A percentile compares a stretch with the other conserved stretches of the same genome.
Evolutionary conservation across 495 filamentous ascomycete species (phyloP).

Genomic region (Cudoniella acicularis): DNA sequence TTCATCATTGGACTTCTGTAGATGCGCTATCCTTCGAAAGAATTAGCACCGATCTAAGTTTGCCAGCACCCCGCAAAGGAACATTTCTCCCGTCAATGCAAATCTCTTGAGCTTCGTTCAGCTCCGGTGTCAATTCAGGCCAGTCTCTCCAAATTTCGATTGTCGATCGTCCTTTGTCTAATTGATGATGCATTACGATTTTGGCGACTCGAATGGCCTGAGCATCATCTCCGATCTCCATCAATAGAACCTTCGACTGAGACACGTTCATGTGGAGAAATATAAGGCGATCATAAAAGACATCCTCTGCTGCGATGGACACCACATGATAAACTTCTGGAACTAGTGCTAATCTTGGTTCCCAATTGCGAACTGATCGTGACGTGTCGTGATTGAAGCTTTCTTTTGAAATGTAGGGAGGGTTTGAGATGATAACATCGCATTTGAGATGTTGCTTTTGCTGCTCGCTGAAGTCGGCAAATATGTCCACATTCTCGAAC

Average conservation of each 20-base stretch:
- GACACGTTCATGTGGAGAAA: slow-evolving; percentile 9
- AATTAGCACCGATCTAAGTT: slow-evolving; percentile 33
- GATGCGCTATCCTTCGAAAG: too few relatives aligned
- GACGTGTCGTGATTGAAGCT: slow-evolving; percentile 55
- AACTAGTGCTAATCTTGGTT: slow-evolving; percentile 77
- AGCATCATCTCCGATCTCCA: slow-evolving; percentile 55
- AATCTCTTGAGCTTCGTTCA: slow-evolving; percentile 17
- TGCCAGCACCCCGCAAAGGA: slow-evolving; percentile 29
- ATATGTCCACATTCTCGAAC: slow-evolving; percentile 45
- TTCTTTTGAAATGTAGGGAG: slow-evolving; percentile 75
- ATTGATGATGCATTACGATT: slow-evolving; percentile 31
- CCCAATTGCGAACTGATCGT: slow-evolving; percentile 72
- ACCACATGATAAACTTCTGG: slow-evolving; percentile 32
- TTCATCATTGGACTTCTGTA: too few relatives aligned
- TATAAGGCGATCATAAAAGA: slow-evolving; percentile 48
- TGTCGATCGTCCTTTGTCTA: slow-evolving; percentile 2
- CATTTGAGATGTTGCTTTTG: slow-evolving; percentile 25
- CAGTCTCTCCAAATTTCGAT: slow-evolving; percentile 55
- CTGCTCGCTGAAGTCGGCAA: slow-evolving; percentile 58
- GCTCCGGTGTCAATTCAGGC: slow-evolving; percentile 22
- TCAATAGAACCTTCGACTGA: slow-evolving; percentile 39
- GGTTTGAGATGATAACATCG: slow-evolving; percentile 83
- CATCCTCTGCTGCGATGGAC: slow-evolving; percentile 40
- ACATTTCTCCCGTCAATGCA: slow-evolving; percentile 19
- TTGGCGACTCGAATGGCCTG: slow-evolving; percentile 58